Conservation (phyloP, 805 yeast genomes). For the Ogataea allantospora region DNA sequence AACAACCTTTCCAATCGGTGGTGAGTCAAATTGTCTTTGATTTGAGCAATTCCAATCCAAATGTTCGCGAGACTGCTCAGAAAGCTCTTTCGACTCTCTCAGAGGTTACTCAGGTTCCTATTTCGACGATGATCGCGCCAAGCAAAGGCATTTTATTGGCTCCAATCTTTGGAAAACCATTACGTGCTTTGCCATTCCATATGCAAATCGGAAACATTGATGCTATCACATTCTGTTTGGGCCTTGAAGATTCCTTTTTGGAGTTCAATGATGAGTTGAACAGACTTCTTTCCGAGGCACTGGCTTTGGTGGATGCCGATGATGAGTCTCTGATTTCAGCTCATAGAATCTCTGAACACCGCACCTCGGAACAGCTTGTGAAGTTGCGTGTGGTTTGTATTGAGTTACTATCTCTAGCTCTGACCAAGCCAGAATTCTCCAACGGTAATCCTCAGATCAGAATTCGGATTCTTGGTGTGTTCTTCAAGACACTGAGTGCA, state of each 20-base stretch:
- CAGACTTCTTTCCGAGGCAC: constrained; percentile 81
- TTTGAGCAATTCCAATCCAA: constrained; percentile 80
- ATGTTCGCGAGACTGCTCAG: constrained; percentile 81
- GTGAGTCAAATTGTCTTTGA: constrained; percentile 91
- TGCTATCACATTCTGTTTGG: constrained; percentile 89
- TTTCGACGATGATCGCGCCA: constrained; percentile 74
- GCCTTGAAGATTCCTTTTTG: constrained; percentile 75
- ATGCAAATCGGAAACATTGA: constrained; percentile 99
- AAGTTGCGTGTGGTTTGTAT: constrained; percentile 90
- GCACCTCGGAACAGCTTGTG: constrained; percentile 84
- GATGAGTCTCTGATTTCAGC: constrained; percentile 92
- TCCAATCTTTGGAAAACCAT: constrained; percentile 95
- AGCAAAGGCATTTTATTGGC: constrained; percentile 80
- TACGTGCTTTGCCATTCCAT: constrained; percentile 94
- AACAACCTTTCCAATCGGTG: constrained; percentile 75
- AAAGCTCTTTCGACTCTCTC: constrained; percentile 65
- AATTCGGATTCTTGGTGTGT: constrained; percentile 84
- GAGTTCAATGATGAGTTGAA: constrained; percentile 87
- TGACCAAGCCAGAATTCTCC: constrained; percentile 81
- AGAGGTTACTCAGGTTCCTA: constrained; percentile 64
- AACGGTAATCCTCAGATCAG: constrained; percentile 64
- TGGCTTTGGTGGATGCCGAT: constrained; percentile 95
- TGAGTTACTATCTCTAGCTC: constrained; percentile 72
- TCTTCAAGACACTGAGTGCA: constrained; percentile 88
- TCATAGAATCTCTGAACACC: constrained; percentile 79